Evolutionary conservation across 2,329 filamentous ascomycete genomes (phyloP).

Genomic region (Penicillium aurantiogriseum): DNA sequence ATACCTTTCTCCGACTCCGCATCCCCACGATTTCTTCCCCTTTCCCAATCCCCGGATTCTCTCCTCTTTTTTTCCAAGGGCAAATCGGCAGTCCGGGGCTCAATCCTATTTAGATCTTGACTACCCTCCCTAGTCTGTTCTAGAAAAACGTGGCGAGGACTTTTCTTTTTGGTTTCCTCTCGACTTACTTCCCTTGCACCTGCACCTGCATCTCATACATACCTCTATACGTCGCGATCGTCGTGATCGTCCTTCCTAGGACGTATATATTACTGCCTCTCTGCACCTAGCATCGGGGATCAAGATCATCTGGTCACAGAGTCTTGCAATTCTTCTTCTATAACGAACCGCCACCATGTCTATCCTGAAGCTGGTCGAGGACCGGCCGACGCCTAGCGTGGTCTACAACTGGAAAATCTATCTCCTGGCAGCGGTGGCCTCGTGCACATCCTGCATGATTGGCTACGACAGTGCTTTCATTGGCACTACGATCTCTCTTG

Average conservation of each 20-base stretch:
- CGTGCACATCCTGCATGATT: conserved; percentile 59
- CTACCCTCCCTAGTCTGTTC: conserved; percentile 7
- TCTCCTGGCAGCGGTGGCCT: conserved; percentile 54
- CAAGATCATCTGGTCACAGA: background rate
- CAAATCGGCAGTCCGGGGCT: conserved; percentile 11
- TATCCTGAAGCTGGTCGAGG: conserved; percentile 43
- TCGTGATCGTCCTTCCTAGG: conserved; percentile 8
- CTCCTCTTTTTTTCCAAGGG: conserved; percentile 6
- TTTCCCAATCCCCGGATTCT: conserved; percentile 18
- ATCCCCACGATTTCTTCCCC: conserved; percentile 16
- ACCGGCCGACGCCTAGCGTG: conserved; percentile 54
- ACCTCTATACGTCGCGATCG: conserved; percentile 1
- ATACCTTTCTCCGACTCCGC: conserved; percentile 23
- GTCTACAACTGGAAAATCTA: conserved; percentile 63
- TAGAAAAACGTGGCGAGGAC: conserved; percentile 4
- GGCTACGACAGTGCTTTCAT: conserved; percentile 74
- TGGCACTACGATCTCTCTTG: conserved; percentile 69
- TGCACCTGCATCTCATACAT: background rate
- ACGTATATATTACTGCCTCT: conserved; percentile 10
- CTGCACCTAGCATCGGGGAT: conserved; percentile 9
- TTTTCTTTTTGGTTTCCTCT: conserved; percentile 7
- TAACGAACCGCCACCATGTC: conserved; percentile 31
- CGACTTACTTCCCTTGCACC: background rate
- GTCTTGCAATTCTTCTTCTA: background rate
- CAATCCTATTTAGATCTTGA: conserved; percentile 22